A percentile compares a stretch with the other conserved stretches of the same genome.
Conservation (phyloP, 495 filamentous ascomycete genomes). For the Cryomyces minteri region DNA sequence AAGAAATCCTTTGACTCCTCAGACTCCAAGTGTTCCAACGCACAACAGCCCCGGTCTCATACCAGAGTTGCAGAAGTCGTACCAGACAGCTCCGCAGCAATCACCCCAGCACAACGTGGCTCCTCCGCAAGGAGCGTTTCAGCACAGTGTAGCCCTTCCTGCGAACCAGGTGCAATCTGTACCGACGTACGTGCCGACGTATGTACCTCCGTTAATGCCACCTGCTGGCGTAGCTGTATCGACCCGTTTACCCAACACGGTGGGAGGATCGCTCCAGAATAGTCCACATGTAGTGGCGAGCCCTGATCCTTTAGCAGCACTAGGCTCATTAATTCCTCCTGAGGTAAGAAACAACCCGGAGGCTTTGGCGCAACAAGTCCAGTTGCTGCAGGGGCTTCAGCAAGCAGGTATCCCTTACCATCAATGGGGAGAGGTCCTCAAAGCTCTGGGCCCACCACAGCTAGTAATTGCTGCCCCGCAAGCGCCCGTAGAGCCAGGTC, state of each 20-base stretch:
- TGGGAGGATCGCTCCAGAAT: no score
- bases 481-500: background rate
- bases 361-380: slow-evolving; percentile 5
- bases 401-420: slow-evolving; percentile 10
- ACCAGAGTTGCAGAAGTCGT: no score
- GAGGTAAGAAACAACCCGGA: slow-evolving; percentile 7
- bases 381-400: slow-evolving; percentile 8
- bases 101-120: no score
- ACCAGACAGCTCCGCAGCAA: no score
- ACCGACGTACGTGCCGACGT: background rate
- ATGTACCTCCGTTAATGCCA: no score
- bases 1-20: no score
- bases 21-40: no score
- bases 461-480: background rate
- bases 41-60: no score
- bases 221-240: no score
- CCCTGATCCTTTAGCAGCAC: background rate
- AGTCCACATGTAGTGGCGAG: no score
- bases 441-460: slow-evolving; percentile 6
- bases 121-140: background rate
- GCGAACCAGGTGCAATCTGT: background rate
- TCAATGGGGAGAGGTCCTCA: slow-evolving; percentile 9
- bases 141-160: background rate
- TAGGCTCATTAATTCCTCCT: slow-evolving; percentile 1
- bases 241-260: no score